phyloP scores from a whole-genome alignment of 805 yeast species.

The Zygotorulaspora florentina region DNA sequence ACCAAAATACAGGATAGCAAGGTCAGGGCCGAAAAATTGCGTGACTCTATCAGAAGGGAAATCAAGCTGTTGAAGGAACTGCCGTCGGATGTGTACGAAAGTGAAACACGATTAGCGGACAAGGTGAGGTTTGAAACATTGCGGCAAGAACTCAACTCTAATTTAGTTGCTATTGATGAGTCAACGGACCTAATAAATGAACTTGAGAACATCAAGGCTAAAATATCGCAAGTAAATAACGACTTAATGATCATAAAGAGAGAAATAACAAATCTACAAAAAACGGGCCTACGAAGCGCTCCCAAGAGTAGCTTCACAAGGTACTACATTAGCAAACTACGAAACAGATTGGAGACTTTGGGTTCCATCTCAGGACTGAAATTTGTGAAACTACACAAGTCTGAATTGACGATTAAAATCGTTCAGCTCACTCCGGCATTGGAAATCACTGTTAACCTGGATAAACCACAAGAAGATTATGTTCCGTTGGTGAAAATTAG shows the following conservation, averaged over 20 bases:
- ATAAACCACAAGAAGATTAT: background rate
- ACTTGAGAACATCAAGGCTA: conserved; percentile 1
- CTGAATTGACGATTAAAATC: conserved; percentile 9
- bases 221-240: conserved; percentile 2
- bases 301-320: conserved; percentile 8
- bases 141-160: conserved; percentile 14
- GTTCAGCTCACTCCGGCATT: background rate
- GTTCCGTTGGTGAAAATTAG: background rate
- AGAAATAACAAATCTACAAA: conserved; percentile 10
- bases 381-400: conserved; percentile 10
- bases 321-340: conserved; percentile 13
- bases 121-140: conserved; percentile 18
- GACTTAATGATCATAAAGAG: conserved; percentile 7
- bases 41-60: conserved; percentile 20
- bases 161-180: conserved; percentile 12
- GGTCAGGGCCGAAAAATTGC: conserved; percentile 13
- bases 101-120: conserved; percentile 12
- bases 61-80: conserved; percentile 18
- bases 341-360: conserved; percentile 8
- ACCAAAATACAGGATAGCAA: conserved; percentile 12
- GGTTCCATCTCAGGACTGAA: conserved; percentile 18
- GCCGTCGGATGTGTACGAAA: conserved; percentile 9
- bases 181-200: conserved; percentile 6
- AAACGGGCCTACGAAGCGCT: conserved; percentile 1
- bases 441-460: conserved; percentile 4